Conservation (phyloP, 129 eudicot genomes). For the Arctium minus region DNA sequence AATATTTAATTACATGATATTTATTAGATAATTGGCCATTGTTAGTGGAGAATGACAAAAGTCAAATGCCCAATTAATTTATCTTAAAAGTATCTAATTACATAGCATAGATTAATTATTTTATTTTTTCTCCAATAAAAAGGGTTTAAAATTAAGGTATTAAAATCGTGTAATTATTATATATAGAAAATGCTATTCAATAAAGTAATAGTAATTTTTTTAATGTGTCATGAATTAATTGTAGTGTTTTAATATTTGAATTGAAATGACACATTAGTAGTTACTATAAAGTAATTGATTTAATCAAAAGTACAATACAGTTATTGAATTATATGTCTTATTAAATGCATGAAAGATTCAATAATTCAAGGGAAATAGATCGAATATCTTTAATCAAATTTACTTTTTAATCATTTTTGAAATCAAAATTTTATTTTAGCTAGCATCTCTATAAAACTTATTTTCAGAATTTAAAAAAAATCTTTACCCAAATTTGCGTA, state of each 20-base stretch:
- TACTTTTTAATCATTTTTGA: too few relatives aligned
- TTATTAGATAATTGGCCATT: neutral
- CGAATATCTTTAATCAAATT: too few relatives aligned
- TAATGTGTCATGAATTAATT: neutral
- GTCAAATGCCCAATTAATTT: slow-evolving; percentile 25
- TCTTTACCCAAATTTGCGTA: too few relatives aligned
- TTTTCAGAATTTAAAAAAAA: too few relatives aligned
- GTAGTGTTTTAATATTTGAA: neutral
- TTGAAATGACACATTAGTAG: neutral
- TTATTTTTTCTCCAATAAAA: too few relatives aligned
- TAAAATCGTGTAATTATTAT: slow-evolving; percentile 2
- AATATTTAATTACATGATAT: neutral
- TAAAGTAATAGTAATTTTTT: neutral
- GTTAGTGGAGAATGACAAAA: slow-evolving; percentile 19
- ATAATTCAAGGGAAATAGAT: too few relatives aligned
- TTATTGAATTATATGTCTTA: neutral
- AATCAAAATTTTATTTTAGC: too few relatives aligned
- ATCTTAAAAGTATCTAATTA: neutral
- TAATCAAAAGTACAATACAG: neutral
- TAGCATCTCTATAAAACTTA: too few relatives aligned
- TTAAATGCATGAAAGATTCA: neutral
- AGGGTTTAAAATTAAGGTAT: neutral
- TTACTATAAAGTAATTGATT: neutral
- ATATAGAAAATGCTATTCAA: neutral
- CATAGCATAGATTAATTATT: neutral